Percentiles rank a stretch among this genome's conserved stretches.
Conservation (phyloP, 2,329 filamentous ascomycete species). For the Sordariomycetes sp. region DNA sequence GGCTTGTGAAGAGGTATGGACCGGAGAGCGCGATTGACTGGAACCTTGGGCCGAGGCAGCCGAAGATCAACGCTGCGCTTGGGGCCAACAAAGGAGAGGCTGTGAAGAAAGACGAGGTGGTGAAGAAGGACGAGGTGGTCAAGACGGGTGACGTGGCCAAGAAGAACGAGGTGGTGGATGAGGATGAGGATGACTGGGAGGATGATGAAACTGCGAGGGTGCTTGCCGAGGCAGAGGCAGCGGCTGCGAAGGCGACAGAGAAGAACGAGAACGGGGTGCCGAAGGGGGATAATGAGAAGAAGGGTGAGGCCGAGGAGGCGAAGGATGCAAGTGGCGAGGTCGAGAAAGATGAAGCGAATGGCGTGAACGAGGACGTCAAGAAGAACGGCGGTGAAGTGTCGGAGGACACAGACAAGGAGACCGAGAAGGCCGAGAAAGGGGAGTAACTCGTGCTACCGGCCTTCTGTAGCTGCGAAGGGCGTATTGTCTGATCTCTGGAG, state of each 20-base stretch:
- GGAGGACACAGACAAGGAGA: neutral
- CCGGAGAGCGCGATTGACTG: constrained; percentile 76
- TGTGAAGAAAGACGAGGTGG: neutral
- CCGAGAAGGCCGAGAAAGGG: neutral
- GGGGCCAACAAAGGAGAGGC: neutral
- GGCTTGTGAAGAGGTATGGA: constrained; percentile 72
- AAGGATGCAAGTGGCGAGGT: neutral
- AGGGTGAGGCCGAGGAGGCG: constrained; percentile 1
- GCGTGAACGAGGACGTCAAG: neutral
- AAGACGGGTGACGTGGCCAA: neutral
- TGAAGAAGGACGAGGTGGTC: neutral
- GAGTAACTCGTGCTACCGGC: neutral
- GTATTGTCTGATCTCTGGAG: neutral
- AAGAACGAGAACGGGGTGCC: constrained; percentile 5
- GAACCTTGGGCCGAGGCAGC: constrained; percentile 40
- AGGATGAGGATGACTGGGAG: constrained; percentile 8
- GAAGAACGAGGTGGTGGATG: constrained; percentile 7
- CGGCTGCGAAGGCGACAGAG: constrained; percentile 2
- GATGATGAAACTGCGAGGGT: constrained; percentile 12
- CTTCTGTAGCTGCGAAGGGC: neutral
- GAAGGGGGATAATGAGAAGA: neutral
- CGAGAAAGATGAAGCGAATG: neutral
- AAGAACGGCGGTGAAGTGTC: neutral
- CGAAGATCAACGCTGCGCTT: constrained; percentile 8
- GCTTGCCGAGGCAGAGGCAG: neutral